These are phyloP conservation scores for Penicillium sp. DNA, from an alignment of 2,329 filamentous ascomycete species.

Conservation along the genomic window DNA sequence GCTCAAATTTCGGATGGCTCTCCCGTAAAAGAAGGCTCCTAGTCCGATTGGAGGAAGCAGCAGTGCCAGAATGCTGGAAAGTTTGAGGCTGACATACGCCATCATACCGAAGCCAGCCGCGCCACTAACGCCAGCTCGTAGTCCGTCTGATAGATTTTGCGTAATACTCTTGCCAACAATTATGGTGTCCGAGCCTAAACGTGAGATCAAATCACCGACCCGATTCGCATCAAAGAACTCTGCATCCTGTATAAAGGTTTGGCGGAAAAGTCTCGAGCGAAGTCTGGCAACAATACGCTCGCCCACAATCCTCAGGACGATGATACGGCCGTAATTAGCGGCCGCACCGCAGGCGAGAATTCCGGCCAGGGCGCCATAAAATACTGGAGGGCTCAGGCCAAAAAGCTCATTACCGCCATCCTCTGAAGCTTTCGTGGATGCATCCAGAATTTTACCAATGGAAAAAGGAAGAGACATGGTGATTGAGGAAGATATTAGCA, in stretches of 20 bases:
- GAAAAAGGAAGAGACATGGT: constrained; percentile 97
- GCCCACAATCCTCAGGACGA: constrained; percentile 90
- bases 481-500: constrained; percentile 87
- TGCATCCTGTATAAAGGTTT: constrained; percentile 95
- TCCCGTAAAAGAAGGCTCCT: constrained; percentile 88
- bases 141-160: constrained; percentile 95
- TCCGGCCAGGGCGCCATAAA: constrained; percentile 79
- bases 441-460: constrained; percentile 92
- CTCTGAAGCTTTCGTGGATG: constrained; percentile 74
- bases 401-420: constrained; percentile 73
- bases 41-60: constrained; percentile 91
- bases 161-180: constrained; percentile 99
- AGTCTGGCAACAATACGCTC: constrained; percentile 92
- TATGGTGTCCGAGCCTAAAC: constrained; percentile 93
- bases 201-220: constrained; percentile 93
- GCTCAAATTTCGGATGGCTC: constrained; percentile 85
- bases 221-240: constrained; percentile 99
- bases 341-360: constrained; percentile 82
- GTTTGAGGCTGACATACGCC: constrained; percentile 91
- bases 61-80: constrained; percentile 83
- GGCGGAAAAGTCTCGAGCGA: constrained; percentile 85
- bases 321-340: constrained; percentile 92
- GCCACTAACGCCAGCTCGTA: constrained; percentile 87
- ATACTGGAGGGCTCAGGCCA: constrained; percentile 82
- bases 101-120: constrained; percentile 88